phyloP scores from a whole-genome alignment of 75 land plant species.

The Sequoiadendron giganteum region DNA sequence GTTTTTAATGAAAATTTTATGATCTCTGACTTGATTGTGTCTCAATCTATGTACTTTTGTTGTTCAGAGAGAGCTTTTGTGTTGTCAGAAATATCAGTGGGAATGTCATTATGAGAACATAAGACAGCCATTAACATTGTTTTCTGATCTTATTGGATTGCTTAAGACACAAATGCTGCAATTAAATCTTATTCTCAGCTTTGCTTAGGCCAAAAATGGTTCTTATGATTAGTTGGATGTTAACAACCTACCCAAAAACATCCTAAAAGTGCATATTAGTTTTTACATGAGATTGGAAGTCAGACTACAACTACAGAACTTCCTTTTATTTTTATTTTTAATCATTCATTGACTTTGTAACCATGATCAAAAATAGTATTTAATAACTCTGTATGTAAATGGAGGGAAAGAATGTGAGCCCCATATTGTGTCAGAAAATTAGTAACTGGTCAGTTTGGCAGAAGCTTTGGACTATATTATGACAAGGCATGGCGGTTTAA shows the following conservation, averaged over 20 bases:
- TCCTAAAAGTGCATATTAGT: background rate
- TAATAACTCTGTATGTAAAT: background rate
- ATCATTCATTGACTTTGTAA: background rate
- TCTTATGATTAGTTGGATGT: background rate
- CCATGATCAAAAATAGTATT: background rate
- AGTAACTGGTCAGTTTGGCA: no score
- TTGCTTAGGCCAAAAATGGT: background rate
- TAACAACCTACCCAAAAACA: background rate
- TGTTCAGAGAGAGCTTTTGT: background rate
- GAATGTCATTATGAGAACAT: background rate
- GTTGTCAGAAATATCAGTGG: background rate
- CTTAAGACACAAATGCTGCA: background rate
- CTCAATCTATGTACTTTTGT: background rate
- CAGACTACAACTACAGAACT: background rate
- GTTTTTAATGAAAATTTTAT: background rate
- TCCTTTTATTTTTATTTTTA: no score
- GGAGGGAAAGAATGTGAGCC: no score
- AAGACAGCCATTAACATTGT: background rate
- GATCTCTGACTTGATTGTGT: background rate
- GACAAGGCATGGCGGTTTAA: no score
- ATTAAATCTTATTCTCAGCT: background rate
- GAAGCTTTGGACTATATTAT: no score
- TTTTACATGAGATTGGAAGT: background rate
- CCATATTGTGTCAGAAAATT: no score
- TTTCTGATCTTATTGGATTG: no score